Conservation (phyloP, 2,329 filamentous ascomycete species). For the Penicillium sp. region DNA sequence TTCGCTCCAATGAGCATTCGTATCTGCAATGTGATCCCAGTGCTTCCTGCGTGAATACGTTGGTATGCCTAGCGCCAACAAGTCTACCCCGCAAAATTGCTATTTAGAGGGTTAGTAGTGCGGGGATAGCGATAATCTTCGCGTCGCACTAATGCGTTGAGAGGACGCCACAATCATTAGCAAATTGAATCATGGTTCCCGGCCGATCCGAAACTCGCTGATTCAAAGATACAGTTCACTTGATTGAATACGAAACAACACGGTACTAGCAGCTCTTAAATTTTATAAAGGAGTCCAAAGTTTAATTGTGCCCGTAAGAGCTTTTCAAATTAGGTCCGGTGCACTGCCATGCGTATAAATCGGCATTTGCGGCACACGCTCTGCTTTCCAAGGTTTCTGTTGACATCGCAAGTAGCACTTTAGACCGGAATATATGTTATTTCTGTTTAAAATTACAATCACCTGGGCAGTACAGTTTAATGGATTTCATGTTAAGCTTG, state of each 20-base stretch:
- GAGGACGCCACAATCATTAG: background rate
- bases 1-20: slow-evolving; percentile 1
- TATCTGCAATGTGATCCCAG: background rate
- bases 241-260: background rate
- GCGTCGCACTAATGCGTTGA: background rate
- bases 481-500: too few relatives aligned
- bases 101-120: background rate
- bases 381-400: too few relatives aligned
- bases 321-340: too few relatives aligned
- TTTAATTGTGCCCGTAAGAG: too few relatives aligned
- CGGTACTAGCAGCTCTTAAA: background rate
- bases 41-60: background rate
- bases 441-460: too few relatives aligned
- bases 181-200: background rate
- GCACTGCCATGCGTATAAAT: too few relatives aligned
- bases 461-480: too few relatives aligned
- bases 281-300: background rate
- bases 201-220: background rate
- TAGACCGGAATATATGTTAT: too few relatives aligned
- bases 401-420: too few relatives aligned
- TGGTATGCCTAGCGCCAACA: background rate
- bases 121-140: background rate
- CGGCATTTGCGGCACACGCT: too few relatives aligned
- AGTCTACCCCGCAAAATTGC: background rate
- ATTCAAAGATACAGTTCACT: background rate